phyloP scores from a whole-genome alignment of 345 rosid genomes.

The Fremontodendron californicum region DNA sequence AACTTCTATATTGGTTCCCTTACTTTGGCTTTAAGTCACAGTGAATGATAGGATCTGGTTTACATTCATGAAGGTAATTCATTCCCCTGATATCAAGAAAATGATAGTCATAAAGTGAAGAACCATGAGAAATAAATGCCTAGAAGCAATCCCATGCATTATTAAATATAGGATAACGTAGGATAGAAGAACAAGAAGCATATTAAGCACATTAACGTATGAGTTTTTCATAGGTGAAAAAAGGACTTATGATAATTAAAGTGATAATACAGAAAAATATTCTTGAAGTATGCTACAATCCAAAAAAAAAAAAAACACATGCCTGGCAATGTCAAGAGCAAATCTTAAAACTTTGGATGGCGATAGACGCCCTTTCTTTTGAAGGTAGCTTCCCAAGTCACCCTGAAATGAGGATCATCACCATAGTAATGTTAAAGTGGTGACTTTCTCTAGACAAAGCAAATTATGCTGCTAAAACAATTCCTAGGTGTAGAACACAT shows the following conservation, averaged over 20 bases:
- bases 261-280: neutral
- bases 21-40: conserved; percentile 93
- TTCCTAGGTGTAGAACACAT: neutral
- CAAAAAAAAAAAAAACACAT: conserved; percentile 24
- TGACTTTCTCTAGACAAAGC: neutral
- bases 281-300: neutral
- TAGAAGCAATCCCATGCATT: neutral
- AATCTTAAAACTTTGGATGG: conserved; percentile 73
- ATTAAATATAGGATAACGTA: neutral
- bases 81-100: conserved; percentile 65
- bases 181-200: neutral
- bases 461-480: neutral
- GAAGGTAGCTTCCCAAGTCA: conserved; percentile 73
- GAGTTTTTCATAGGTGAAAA: neutral
- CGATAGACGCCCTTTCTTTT: conserved; percentile 86
- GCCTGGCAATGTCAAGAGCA: conserved; percentile 91
- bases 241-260: neutral
- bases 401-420: conserved; percentile 53
- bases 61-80: conserved; percentile 73
- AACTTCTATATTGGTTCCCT: conserved; percentile 57
- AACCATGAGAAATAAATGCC: neutral
- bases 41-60: conserved; percentile 88
- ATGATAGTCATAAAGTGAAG: neutral
- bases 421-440: neutral
- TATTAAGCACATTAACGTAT: neutral